phyloP scores from a whole-genome alignment of 805 yeast species.

The Hanseniaspora singularis region DNA sequence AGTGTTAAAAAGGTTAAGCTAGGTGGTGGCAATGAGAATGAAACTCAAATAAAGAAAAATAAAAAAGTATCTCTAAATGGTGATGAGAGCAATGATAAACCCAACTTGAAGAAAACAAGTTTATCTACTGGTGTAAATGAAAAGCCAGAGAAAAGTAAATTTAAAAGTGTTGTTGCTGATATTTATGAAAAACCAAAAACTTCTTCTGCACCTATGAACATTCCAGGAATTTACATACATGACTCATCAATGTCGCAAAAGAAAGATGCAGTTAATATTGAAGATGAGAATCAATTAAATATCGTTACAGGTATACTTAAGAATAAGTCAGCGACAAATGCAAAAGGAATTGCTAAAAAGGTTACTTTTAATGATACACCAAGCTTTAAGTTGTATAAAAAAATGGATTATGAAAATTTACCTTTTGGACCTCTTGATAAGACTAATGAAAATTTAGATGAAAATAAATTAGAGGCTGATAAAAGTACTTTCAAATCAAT shows the following conservation, averaged over 20 bases:
- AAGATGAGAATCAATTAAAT: neutral
- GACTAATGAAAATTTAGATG: neutral
- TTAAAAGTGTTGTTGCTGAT: neutral
- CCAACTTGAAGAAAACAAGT: too few relatives aligned
- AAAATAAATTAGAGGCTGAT: neutral
- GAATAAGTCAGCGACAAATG: too few relatives aligned
- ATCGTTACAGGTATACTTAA: neutral
- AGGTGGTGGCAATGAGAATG: too few relatives aligned
- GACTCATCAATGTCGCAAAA: neutral
- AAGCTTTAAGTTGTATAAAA: neutral
- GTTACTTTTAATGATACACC: constrained; percentile 4
- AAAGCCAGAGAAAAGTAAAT: neutral
- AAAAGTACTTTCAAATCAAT: neutral
- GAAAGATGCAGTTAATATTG: neutral
- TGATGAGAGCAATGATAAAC: too few relatives aligned
- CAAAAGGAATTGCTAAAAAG: neutral
- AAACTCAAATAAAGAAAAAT: too few relatives aligned
- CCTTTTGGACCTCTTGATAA: neutral
- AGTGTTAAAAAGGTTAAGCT: too few relatives aligned
- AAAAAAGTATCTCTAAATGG: too few relatives aligned
- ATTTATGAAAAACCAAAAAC: neutral
- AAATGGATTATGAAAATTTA: constrained; percentile 6
- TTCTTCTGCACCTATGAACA: too few relatives aligned
- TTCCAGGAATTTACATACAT: constrained; percentile 10
- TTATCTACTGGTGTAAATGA: too few relatives aligned